These are phyloP conservation scores for Thielaviopsis euricoi DNA, from an alignment of 2,329 filamentous ascomycete genomes.

Conservation along the genomic window DNA sequence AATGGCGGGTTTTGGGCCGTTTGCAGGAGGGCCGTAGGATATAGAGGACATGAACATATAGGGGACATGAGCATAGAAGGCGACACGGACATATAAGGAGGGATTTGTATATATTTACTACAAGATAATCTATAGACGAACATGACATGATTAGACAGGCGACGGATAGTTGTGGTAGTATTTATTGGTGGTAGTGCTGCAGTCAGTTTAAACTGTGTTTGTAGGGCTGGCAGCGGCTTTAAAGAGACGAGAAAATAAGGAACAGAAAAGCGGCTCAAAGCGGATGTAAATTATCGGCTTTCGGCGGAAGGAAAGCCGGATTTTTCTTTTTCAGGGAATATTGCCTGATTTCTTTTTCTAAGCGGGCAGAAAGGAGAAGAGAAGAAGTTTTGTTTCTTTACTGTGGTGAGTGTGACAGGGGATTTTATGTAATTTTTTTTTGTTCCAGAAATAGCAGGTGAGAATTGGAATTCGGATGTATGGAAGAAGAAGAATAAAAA, in stretches of 20 bases:
- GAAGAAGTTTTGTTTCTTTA: background rate
- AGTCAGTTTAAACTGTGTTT: too few relatives aligned
- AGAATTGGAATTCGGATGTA: background rate
- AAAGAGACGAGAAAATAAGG: background rate
- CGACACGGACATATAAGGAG: too few relatives aligned
- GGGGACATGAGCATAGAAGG: too few relatives aligned
- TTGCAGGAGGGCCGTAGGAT: background rate
- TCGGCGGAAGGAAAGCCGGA: background rate
- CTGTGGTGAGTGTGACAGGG: background rate
- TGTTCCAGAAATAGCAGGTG: background rate
- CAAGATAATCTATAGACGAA: background rate
- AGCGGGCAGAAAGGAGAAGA: background rate
- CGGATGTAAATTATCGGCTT: background rate
- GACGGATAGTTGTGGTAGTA: too few relatives aligned
- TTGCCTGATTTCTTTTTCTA: too few relatives aligned
- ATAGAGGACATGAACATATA: background rate
- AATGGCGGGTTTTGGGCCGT: background rate
- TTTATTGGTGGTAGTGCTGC: too few relatives aligned
- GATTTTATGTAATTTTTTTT: too few relatives aligned
- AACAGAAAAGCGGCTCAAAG: background rate
- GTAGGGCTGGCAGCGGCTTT: background rate
- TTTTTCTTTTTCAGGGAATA: background rate
- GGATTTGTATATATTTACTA: background rate
- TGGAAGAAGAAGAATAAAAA: background rate
- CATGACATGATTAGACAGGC: background rate